Evolutionary conservation across 2,329 filamentous ascomycete genomes (phyloP), one percentile per base, ranked within the genome.

Genomic region (Ophiostoma montium): DNA sequence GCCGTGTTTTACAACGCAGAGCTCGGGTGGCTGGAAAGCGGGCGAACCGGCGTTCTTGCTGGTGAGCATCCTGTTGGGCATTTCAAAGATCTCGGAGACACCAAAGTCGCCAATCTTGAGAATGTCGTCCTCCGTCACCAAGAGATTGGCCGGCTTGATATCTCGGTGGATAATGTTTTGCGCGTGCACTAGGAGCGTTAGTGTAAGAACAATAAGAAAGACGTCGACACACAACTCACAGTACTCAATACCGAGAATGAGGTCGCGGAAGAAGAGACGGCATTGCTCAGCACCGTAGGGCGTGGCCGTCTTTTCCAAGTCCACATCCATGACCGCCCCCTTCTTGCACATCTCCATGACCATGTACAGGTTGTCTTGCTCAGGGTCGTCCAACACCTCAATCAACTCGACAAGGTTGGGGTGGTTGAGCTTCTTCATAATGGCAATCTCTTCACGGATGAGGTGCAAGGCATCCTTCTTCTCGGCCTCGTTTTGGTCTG

Each of bases 321-420:
- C 87, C 49, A 98, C 86, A 60, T 89, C 90, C 89, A 96, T 96
- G 47, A 95, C 78, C 19, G 95, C 90, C 1, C 92, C 92, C 63
- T 95, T 95, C 61, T 94, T 92, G 70, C 92, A 98, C 86, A 95
- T 94, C 64, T 98, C 92, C 64, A 98, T 75, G 19, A 98, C 92
- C 86, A 98, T 96, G 67, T 95, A 98, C 12, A 98, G 68, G 3
- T 89, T 95, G 64, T 98, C 92, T 61, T 95, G 88, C 44, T 90
- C 82, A 0, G 92, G 90, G 61, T 96, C 92, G 62, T 96, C 92
- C 47, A 98, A 70, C 3, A 98, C 92, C 65, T 98, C 92, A 56
- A 94, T 86, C 46, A 98, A 69, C 42, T 84, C 81, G 13, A 96
- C 90, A n/a, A 98, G 70, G 60, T 96, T 98, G 27, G 81, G 83